Conservation (phyloP, 768 basidiomycete genomes). For the Suillus weaverae region DNA sequence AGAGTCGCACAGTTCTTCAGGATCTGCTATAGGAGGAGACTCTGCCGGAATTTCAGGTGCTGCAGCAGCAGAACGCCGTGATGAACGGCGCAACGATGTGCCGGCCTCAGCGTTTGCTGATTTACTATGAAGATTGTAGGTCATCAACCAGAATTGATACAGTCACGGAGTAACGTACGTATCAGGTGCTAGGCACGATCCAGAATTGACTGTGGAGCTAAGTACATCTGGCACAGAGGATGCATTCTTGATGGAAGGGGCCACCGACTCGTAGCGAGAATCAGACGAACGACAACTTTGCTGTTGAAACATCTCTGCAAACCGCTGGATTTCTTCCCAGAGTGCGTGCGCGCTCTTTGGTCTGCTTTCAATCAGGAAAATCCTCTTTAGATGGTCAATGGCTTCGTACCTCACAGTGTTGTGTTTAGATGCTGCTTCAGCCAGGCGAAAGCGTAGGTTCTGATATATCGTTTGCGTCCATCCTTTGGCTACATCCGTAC, state of each 20-base stretch:
- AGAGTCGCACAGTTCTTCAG: constrained; percentile 63
- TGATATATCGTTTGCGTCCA: constrained; percentile 27
- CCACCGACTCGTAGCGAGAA: background rate
- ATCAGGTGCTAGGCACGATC: constrained; percentile 9
- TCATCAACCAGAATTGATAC: background rate
- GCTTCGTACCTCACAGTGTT: constrained; percentile 18
- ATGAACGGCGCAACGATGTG: constrained; percentile 34
- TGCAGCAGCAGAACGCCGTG: constrained; percentile 32
- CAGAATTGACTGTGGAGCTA: constrained; percentile 16
- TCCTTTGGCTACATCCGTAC: constrained; percentile 17
- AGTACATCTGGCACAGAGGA: constrained; percentile 18
- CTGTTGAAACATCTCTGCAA: constrained; percentile 20
- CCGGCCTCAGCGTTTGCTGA: constrained; percentile 11
- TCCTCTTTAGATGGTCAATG: background rate
- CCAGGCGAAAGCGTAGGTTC: constrained; percentile 15
- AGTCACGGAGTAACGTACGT: constrained; percentile 16
- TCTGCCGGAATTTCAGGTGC: constrained; percentile 32
- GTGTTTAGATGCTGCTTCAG: background rate
- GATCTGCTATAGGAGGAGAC: constrained; percentile 36
- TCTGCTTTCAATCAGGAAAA: constrained; percentile 13
- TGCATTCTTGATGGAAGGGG: background rate
- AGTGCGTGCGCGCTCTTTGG: constrained; percentile 13
- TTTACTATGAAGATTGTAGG: constrained; percentile 14
- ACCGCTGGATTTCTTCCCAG: constrained; percentile 13
- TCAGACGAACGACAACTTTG: constrained; percentile 14